phyloP scores from a whole-genome alignment of 148 eudicot genomes.

The Salicornia ramosissima region DNA sequence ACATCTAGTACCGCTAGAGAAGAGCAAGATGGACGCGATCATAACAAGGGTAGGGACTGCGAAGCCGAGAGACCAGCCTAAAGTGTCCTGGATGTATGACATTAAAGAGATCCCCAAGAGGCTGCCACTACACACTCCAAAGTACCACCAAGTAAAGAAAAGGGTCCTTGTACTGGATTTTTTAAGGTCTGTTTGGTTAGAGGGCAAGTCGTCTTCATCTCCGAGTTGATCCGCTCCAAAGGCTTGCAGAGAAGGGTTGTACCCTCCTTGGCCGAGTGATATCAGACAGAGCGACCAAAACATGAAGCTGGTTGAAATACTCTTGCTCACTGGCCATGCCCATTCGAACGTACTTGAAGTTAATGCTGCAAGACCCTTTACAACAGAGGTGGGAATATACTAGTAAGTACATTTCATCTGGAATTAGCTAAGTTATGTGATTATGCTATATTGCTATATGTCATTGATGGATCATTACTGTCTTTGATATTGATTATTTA shows the following conservation, averaged over 20 bases:
- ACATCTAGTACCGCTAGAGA: slow-evolving; percentile 41
- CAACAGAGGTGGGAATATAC: not conserved
- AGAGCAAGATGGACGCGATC: slow-evolving; percentile 48
- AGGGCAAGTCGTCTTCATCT: slow-evolving; percentile 43
- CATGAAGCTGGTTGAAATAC: slow-evolving; percentile 40
- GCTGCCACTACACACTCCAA: slow-evolving; percentile 77
- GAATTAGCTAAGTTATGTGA: too few species aligned
- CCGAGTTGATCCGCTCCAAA: slow-evolving; percentile 85
- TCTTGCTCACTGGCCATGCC: slow-evolving; percentile 43
- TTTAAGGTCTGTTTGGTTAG: slow-evolving; percentile 27
- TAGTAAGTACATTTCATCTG: too few species aligned
- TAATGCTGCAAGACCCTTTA: slow-evolving; percentile 76
- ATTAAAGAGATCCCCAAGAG: slow-evolving; percentile 68
- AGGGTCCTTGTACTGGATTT: slow-evolving; percentile 41
- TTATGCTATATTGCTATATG: too few species aligned
- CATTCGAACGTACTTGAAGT: slow-evolving; percentile 52
- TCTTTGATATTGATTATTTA: too few species aligned
- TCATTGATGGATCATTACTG: too few species aligned
- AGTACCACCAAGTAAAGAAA: slow-evolving; percentile 96
- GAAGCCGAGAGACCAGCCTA: slow-evolving; percentile 87
- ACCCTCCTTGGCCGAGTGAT: slow-evolving; percentile 81
- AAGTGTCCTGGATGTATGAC: slow-evolving; percentile 77
- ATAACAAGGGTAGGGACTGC: slow-evolving; percentile 65
- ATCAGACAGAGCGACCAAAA: slow-evolving; percentile 68
- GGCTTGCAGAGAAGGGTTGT: slow-evolving; percentile 85